Conservation (phyloP, 257 asterid species). For the Henckelia pumila region DNA sequence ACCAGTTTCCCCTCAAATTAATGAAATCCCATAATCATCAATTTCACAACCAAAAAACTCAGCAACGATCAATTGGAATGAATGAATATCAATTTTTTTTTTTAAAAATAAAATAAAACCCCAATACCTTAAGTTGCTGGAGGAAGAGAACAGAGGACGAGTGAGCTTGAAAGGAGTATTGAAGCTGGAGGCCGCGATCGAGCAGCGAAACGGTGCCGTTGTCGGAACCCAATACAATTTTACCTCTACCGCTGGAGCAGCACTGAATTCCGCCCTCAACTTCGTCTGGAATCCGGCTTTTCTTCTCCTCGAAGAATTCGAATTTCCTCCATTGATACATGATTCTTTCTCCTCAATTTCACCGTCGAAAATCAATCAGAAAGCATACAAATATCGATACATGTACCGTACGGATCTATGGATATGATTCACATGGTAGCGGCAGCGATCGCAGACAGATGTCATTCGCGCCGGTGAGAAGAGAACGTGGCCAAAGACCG, state of each 20-base stretch:
- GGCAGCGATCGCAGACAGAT: not conserved
- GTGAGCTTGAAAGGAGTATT: conserved; percentile 77
- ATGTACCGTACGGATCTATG: not conserved
- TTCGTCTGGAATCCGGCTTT: conserved; percentile 54
- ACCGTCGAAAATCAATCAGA: not conserved
- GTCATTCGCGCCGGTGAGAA: not conserved
- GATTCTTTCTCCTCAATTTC: conserved; percentile 2
- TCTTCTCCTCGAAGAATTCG: conserved; percentile 92
- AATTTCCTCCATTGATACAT: conserved; percentile 99
- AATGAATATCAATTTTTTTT: not conserved
- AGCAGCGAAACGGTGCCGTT: conserved; percentile 74
- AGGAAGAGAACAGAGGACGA: conserved; percentile 78
- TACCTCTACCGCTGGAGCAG: conserved; percentile 87
- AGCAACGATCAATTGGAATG: not conserved
- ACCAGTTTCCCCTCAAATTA: too few species aligned
- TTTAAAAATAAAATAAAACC: not conserved
- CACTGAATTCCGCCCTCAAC: conserved; percentile 60
- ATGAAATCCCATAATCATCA: too few species aligned
- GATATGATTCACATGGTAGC: not conserved
- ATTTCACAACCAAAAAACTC: conserved; percentile 4
- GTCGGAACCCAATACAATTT: conserved; percentile 62
- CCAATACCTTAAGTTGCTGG: conserved; percentile 84
- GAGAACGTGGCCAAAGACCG: too few species aligned
- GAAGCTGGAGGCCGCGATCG: conserved; percentile 80
- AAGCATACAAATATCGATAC: not conserved